Base-by-base conservation (phyloP, 352 stramenopile species). In the Plasmopara halstedii region DNA sequence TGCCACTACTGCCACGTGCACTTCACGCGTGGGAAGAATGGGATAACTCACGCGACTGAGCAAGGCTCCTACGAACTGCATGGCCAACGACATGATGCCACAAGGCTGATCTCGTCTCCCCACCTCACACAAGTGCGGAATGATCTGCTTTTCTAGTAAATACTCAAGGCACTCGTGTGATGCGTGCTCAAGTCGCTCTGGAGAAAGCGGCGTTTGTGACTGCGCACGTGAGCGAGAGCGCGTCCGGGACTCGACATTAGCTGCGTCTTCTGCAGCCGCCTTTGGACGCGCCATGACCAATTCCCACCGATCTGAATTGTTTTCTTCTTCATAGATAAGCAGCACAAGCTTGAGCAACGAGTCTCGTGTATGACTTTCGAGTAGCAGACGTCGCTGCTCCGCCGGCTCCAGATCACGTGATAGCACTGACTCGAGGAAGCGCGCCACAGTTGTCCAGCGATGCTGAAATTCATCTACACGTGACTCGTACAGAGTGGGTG, bases 281-380 rank as follows among this genome's bases (percentile, higher is more conserved):
- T 62, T 63, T 22, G 65, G 50, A 27, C 50, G 56, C 8, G 66
- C 65, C 26, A 71, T 63, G 35, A 69, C 63, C 45, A 90, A 62
- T 53, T 88, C 77, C 43, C 78, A 61, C 9, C 68, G 69, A 47
- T 94, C 79, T 13, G 71, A 71, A 23, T 70, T 76, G 51, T 81
- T 86, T 40, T 94, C 82, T 44, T 94, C 82, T 20, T 78, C 75
- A 58, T 83, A 88, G 53, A 94, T 85, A 19, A 94, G 67, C 58
- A 90, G 64, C 57, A 94, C 82, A 40, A 94, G 66, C 64, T 88
- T 89, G 35, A 88, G 70, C 35, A 94, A 56, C 45, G 77, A 87
- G 47, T 94, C 79, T 41, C 77, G 73, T 36, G 77, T 91, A 62
- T 87, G 77, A 13, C 73, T 88, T 26, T 92, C 77, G 15, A 85